Percentiles rank a stretch among this genome's conserved stretches.
These are phyloP conservation scores for Dujonia santamariae DNA, from an alignment of 1,139 yeast species.

Conservation along the genomic window DNA sequence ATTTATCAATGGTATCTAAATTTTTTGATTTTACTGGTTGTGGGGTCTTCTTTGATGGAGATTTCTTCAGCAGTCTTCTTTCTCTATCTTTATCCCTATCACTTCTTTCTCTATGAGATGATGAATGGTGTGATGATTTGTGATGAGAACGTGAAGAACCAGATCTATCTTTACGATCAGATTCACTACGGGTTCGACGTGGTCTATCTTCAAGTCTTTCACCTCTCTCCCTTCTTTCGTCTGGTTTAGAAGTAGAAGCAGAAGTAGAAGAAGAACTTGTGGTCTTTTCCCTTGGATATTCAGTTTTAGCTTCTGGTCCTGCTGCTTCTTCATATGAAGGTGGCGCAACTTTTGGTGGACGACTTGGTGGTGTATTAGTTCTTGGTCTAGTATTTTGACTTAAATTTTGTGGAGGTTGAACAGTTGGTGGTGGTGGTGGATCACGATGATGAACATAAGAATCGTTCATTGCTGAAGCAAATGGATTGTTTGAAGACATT, in stretches of 20 bases:
- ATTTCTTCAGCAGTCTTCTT: slow-evolving; percentile 16
- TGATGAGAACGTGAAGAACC: slow-evolving; percentile 13
- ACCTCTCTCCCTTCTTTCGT: slow-evolving; percentile 2
- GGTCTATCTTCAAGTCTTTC: slow-evolving; percentile 1
- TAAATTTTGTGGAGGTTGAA: background rate
- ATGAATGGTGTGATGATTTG: slow-evolving; percentile 10
- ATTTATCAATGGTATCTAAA: slow-evolving; percentile 88
- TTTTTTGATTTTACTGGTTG: slow-evolving; percentile 51
- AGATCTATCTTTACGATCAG: slow-evolving; percentile 3
- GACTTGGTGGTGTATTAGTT: slow-evolving; percentile 23
- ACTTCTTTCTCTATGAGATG: slow-evolving; percentile 9
- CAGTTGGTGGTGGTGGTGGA: slow-evolving; percentile 29
- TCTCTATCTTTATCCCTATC: slow-evolving; percentile 11
- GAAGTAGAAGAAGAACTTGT: slow-evolving; percentile 20
- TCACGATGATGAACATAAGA: slow-evolving; percentile 33
- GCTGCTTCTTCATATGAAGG: slow-evolving; percentile 75
- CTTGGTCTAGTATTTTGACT: slow-evolving; percentile 9
- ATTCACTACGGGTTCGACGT: slow-evolving; percentile 9
- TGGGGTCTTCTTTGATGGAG: slow-evolving; percentile 39
- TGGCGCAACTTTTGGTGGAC: slow-evolving; percentile 32
- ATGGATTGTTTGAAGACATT: slow-evolving; percentile 57
- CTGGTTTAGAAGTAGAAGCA: slow-evolving; percentile 15
- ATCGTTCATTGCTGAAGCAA: slow-evolving; percentile 45
- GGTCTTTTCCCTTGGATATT: slow-evolving; percentile 52
- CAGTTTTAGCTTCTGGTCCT: slow-evolving; percentile 40